A percentile compares a stretch with the other conserved stretches of the same genome.
These are phyloP conservation scores for Pseudonitzschia delicatissima DNA, from an alignment of 108 stramenopile species.

Conservation along the genomic window DNA sequence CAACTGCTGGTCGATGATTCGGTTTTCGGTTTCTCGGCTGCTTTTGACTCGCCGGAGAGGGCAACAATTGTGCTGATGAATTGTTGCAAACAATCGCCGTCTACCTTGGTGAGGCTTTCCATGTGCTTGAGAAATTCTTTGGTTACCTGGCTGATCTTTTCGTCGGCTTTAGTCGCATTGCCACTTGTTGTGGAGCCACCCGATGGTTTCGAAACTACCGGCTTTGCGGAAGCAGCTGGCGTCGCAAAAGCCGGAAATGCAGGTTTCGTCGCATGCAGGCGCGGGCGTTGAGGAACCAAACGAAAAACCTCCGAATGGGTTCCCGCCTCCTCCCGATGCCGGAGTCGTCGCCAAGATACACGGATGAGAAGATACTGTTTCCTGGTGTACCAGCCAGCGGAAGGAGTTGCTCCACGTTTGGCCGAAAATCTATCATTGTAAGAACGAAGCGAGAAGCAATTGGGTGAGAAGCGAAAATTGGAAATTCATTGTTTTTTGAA, in stretches of 20 bases:
- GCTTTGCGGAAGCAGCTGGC: not conserved
- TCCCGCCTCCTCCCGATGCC: not conserved
- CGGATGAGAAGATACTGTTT: not conserved
- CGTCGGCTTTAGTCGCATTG: not conserved
- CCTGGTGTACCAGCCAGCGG: not conserved
- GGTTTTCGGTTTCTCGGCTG: not conserved
- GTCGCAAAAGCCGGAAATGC: not conserved
- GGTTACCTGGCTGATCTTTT: not conserved
- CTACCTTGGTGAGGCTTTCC: no score
- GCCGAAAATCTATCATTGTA: not conserved
- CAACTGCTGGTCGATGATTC: not conserved
- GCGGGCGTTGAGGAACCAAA: not conserved
- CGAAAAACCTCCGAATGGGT: constrained; percentile 5
- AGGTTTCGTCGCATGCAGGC: not conserved
- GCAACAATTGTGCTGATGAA: not conserved
- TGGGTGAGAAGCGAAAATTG: not conserved
- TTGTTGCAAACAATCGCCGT: not conserved
- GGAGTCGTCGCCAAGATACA: not conserved
- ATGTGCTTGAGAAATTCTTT: not conserved
- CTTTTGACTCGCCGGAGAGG: not conserved
- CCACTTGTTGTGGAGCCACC: not conserved
- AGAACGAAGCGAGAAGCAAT: not conserved
- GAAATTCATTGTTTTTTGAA: no score
- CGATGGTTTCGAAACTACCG: not conserved
- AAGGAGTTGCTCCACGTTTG: not conserved